Evolutionary conservation across 2,329 filamentous ascomycete species (phyloP).

Genomic region (Decorospora gaudefroyi): DNA sequence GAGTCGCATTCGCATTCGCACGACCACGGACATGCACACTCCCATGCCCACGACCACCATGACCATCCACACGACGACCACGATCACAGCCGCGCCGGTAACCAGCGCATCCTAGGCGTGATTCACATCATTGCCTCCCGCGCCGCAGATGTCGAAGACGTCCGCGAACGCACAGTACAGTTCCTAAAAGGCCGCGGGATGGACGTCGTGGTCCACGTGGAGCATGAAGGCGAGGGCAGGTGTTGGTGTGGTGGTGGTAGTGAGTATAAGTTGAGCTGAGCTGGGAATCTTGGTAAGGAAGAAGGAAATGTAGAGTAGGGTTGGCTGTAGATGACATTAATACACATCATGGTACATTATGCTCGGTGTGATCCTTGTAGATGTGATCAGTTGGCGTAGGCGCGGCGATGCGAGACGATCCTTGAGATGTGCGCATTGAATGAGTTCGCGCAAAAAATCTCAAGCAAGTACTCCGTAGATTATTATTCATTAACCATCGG

Average conservation of each 20-base stretch:
- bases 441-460: too few relatives aligned
- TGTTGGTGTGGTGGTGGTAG: slow-evolving; percentile 65
- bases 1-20: slow-evolving; percentile 30
- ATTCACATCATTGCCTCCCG: slow-evolving; percentile 82
- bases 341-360: too few relatives aligned
- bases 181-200: slow-evolving; percentile 74
- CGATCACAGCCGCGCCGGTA: slow-evolving; percentile 44
- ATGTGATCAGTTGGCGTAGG: too few relatives aligned
- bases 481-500: too few relatives aligned
- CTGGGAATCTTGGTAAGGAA: too few relatives aligned
- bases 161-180: slow-evolving; percentile 73
- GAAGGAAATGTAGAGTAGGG: too few relatives aligned
- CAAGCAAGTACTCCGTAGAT: too few relatives aligned
- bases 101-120: slow-evolving; percentile 70
- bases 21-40: slow-evolving; percentile 41
- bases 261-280: slow-evolving; percentile 9
- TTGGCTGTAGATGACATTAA: too few relatives aligned
- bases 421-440: too few relatives aligned
- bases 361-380: too few relatives aligned
- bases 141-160: slow-evolving; percentile 77
- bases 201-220: slow-evolving; percentile 85
- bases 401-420: too few relatives aligned
- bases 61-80: slow-evolving; percentile 36
- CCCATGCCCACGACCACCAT: slow-evolving; percentile 18
- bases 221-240: slow-evolving; percentile 74